phyloP scores from a whole-genome alignment of 768 basidiomycete genomes.

The Podaxis mareebaensis region DNA sequence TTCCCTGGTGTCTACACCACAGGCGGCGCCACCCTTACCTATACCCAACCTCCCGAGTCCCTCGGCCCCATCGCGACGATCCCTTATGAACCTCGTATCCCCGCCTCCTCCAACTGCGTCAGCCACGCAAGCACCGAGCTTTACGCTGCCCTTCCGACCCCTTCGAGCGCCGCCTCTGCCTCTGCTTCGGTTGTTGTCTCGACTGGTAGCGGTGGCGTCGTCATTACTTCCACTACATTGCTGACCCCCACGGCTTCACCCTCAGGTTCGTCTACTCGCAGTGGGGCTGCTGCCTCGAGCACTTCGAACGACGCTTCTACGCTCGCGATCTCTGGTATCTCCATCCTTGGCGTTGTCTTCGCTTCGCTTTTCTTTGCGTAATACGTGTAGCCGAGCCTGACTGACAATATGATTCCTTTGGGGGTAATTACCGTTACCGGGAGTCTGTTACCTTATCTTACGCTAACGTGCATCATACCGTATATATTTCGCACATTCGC shows the following conservation, averaged over 20 bases:
- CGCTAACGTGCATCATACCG: neutral
- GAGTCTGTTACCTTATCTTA: neutral
- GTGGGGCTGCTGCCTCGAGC: neutral
- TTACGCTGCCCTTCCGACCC: constrained; percentile 24
- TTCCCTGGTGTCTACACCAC: constrained; percentile 52
- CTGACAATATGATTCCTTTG: neutral
- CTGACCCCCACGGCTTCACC: neutral
- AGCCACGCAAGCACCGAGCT: constrained; percentile 29
- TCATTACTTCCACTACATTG: neutral
- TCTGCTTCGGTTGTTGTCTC: neutral
- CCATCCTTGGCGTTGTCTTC: constrained; percentile 22
- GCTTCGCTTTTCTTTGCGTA: constrained; percentile 22
- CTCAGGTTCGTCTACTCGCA: neutral
- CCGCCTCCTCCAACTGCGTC: constrained; percentile 38
- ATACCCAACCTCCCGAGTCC: constrained; percentile 39
- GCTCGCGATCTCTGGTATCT: constrained; percentile 24
- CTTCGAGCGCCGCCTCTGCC: neutral
- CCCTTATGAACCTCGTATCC: constrained; percentile 38
- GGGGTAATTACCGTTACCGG: neutral
- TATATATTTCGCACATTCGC: neutral
- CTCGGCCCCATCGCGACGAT: constrained; percentile 37
- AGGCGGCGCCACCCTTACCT: constrained; percentile 38
- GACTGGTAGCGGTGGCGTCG: neutral
- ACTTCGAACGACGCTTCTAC: constrained; percentile 21
- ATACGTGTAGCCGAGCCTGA: neutral